Evolutionary conservation across 163 green algal genomes (phyloP).

Genomic region (Smithsoniella earleae): DNA sequence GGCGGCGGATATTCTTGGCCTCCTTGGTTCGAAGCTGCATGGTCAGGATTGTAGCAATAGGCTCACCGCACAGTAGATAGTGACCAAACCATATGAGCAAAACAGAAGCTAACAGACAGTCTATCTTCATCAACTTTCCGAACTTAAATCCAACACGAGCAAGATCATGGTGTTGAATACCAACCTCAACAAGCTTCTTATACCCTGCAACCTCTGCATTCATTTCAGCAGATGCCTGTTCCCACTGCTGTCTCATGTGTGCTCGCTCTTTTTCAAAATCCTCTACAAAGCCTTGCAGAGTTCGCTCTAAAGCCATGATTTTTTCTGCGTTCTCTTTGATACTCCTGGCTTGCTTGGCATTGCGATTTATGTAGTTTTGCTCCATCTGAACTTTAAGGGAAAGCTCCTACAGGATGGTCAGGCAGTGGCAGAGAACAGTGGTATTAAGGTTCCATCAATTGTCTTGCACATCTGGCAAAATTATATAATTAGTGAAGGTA

Average conservation of each 20-base stretch:
- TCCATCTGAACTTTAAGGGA: conserved; percentile 66
- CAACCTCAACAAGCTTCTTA: conserved; percentile 7
- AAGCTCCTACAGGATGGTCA: conserved; percentile 56
- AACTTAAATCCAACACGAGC: not conserved
- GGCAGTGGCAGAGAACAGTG: no score
- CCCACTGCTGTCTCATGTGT: conserved; percentile 31
- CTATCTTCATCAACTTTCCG: not conserved
- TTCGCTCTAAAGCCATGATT: conserved; percentile 55
- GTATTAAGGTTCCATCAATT: not conserved
- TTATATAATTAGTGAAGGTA: no score
- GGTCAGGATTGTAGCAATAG: no score
- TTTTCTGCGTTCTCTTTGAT: conserved; percentile 53
- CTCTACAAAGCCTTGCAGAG: conserved; percentile 42
- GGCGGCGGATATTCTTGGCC: conserved; percentile 60
- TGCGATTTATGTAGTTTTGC: conserved; percentile 61
- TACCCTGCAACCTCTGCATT: not conserved
- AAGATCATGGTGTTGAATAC: not conserved
- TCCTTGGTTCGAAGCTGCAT: conserved; percentile 66
- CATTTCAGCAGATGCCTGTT: conserved; percentile 6
- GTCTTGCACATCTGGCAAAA: conserved; percentile 33
- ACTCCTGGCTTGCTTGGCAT: conserved; percentile 53
- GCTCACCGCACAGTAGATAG: no score
- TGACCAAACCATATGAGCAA: no score
- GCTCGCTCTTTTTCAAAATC: conserved; percentile 60
- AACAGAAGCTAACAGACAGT: no score